Evolutionary conservation across 1,139 yeast species (phyloP).

Genomic region (Candida labiduridarum): DNA sequence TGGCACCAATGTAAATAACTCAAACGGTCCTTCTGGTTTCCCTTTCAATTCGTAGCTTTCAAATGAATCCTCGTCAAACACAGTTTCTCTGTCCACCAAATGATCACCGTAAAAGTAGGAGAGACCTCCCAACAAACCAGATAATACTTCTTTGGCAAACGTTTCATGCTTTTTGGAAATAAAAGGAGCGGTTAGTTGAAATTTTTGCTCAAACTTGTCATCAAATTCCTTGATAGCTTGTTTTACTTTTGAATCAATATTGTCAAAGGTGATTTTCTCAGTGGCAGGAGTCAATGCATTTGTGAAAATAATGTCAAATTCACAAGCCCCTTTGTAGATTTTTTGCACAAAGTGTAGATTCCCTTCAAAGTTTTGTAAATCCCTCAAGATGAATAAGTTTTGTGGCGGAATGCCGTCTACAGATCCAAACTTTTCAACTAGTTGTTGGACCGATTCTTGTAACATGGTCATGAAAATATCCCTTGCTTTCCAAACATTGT

Average conservation of each 20-base stretch:
- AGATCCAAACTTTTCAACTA: constrained; percentile 40
- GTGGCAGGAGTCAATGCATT: constrained; percentile 42
- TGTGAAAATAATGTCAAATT: constrained; percentile 70
- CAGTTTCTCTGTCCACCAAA: constrained; percentile 73
- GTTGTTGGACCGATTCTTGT: constrained; percentile 63
- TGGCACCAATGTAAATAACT: constrained; percentile 82
- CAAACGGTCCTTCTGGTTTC: constrained; percentile 63
- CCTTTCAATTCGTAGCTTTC: constrained; percentile 58
- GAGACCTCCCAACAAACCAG: constrained; percentile 87
- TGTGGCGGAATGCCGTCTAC: constrained; percentile 43
- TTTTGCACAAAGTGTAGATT: constrained; percentile 81
- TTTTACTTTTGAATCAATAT: constrained; percentile 43
- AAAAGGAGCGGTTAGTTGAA: constrained; percentile 61
- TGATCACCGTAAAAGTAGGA: constrained; percentile 90
- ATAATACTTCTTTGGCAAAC: constrained; percentile 78
- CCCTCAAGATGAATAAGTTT: constrained; percentile 58
- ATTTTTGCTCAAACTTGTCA: constrained; percentile 55
- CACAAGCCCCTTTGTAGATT: constrained; percentile 71
- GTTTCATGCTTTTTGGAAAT: constrained; percentile 39
- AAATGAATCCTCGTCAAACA: constrained; percentile 66
- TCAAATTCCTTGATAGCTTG: constrained; percentile 47
- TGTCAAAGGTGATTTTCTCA: constrained; percentile 44
- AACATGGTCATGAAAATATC: constrained; percentile 73
- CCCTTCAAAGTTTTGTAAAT: constrained; percentile 65
- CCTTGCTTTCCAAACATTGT: constrained; percentile 75